Evolutionary conservation across 257 asterid genomes (phyloP).

Genomic region (Solanum etuberosum): DNA sequence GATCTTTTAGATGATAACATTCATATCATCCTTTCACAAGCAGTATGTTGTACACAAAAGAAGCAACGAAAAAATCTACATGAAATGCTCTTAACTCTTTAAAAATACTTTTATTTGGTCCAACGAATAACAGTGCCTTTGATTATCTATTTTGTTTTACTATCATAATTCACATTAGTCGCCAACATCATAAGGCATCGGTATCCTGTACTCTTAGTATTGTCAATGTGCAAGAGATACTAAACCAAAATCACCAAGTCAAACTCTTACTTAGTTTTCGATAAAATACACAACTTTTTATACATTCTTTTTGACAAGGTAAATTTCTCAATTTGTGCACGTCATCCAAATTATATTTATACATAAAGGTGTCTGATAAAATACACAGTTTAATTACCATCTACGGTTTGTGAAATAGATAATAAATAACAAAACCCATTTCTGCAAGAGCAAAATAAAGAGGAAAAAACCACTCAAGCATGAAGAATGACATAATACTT

Average conservation of each 20-base stretch:
- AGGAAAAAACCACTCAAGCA: not conserved
- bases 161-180: not conserved
- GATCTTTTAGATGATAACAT: not conserved
- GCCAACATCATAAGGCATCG: not conserved
- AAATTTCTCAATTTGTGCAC: not conserved
- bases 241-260: not conserved
- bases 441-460: not conserved
- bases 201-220: not conserved
- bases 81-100: not conserved
- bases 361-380: not conserved
- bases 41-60: not conserved
- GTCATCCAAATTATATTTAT: not conserved
- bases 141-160: not conserved
- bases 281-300: not conserved
- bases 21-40: not conserved
- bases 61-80: not conserved
- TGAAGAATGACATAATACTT: not conserved
- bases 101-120: not conserved
- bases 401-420: not conserved
- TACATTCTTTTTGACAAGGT: not conserved
- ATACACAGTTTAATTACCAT: not conserved
- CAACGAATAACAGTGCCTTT: not conserved
- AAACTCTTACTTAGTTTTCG: not conserved
- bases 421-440: not conserved
- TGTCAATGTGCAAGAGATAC: not conserved